A percentile compares a stretch with the other conserved stretches of the same genome.
phyloP scores from a whole-genome alignment of 352 stramenopile species.

The Lagenidium sp. region DNA sequence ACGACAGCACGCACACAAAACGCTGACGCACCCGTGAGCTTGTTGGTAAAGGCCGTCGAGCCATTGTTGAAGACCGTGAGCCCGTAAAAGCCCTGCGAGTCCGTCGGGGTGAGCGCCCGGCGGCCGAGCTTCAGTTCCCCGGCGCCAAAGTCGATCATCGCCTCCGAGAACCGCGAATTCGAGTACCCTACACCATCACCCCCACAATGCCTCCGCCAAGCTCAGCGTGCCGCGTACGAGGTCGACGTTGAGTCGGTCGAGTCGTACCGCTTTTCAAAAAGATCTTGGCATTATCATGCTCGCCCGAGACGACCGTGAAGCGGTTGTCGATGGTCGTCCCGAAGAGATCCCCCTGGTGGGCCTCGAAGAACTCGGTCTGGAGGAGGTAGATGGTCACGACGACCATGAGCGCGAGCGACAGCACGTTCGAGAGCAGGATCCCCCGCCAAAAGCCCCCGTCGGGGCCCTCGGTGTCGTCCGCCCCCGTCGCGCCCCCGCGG shows the following conservation, averaged over 20 bases:
- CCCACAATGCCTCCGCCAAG: neutral
- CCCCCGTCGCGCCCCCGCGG: slow-evolving; percentile 34
- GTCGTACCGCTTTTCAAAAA: slow-evolving; percentile 65
- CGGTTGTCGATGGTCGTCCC: slow-evolving; percentile 73
- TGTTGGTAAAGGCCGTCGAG: slow-evolving; percentile 57
- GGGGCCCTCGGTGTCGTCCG: no score
- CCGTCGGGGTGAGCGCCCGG: slow-evolving; percentile 29
- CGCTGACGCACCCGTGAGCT: slow-evolving; percentile 28
- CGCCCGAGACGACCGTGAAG: slow-evolving; percentile 68
- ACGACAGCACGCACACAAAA: neutral
- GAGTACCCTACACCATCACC: slow-evolving; percentile 37
- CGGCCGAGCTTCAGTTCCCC: slow-evolving; percentile 56
- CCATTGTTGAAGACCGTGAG: slow-evolving; percentile 62
- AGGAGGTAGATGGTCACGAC: slow-evolving; percentile 57
- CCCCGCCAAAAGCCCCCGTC: slow-evolving; percentile 82
- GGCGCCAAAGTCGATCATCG: slow-evolving; percentile 58
- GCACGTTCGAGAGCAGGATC: slow-evolving; percentile 52
- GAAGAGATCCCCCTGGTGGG: slow-evolving; percentile 73
- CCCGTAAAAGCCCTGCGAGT: slow-evolving; percentile 58
- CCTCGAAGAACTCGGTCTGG: slow-evolving; percentile 77
- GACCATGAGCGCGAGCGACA: slow-evolving; percentile 60
- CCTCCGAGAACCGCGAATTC: slow-evolving; percentile 55
- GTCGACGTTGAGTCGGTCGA: no score
- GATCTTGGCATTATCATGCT: slow-evolving; percentile 54
- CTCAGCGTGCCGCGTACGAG: neutral